Base-by-base conservation (phyloP, 805 yeast species). In the Metschnikowia henanensis region DNA sequence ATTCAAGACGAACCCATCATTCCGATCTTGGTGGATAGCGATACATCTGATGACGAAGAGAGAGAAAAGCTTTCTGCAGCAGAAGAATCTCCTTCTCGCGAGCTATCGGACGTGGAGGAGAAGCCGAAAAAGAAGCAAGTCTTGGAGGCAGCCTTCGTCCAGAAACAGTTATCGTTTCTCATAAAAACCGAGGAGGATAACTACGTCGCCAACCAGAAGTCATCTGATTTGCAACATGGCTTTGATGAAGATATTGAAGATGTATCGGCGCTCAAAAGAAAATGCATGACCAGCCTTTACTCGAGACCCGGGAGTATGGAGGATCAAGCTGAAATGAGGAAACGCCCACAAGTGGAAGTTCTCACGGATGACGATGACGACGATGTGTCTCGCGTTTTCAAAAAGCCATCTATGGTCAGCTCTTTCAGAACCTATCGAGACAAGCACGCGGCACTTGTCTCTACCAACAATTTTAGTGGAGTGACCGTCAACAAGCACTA, bases 401-500 rank as follows among this genome's bases (percentile, higher is more conserved):
- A 68, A 52, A 66, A 66, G 46, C 75, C 80, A 12, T 71, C 80
- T 2, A 60, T 79, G 15, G 65, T 75, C 5, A 67, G 68, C 50
- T 72, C 82, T 0, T 77, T 78, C 61, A 67, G 66, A 38, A 61
- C 73, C 2, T 60, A 56, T 41, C 58, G 58, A 3, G 70, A 64
- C 28, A 61, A 63, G n/a, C 69, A 64, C 35, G 66, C 62, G 12
- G 67, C 64, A 26, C 70, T 64, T 43, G 68, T 69, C 43, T 75
- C 69, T 29, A 75, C 73, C 19, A 68, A 64, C 19, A 53, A 58
- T 19, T 71, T 71, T 47, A 57, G 67, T 18, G 75, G 76, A 5
- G 85, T 83, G 16, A 79, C 78, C 1, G 61, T 79, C 5, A 71
- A 79, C 35, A 76, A 76, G 26, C 71, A 75, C 22, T 77, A 79